phyloP scores from a whole-genome alignment of 192 early-diverging fungal genomes.

The Gonapodya prolifera region DNA sequence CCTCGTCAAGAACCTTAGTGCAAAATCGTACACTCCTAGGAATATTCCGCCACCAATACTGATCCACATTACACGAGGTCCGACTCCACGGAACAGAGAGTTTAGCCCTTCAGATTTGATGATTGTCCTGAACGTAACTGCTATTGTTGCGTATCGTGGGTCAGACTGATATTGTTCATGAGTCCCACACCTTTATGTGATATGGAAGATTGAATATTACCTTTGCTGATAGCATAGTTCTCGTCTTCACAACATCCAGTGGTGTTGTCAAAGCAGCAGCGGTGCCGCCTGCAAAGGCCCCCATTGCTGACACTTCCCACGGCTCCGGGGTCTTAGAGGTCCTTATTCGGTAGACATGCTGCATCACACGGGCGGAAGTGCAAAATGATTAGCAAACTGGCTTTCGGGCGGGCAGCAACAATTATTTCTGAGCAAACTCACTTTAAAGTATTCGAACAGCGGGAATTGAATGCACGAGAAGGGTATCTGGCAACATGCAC shows the following conservation, averaged over 20 bases:
- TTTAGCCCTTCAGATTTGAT: constrained; percentile 60
- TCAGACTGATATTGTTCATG: constrained; percentile 20
- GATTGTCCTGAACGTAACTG: constrained; percentile 59
- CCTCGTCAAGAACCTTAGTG: not conserved
- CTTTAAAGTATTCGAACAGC: constrained; percentile 81
- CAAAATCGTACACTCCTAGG: constrained; percentile 78
- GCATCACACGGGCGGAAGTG: constrained; percentile 10
- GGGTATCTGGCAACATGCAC: constrained; percentile 49
- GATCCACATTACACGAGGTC: constrained; percentile 90
- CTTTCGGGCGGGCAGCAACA: not conserved
- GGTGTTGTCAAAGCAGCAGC: constrained; percentile 89
- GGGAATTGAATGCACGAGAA: constrained; percentile 96
- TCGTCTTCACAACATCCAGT: constrained; percentile 90
- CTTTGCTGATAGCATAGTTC: constrained; percentile 84
- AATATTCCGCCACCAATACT: constrained; percentile 91
- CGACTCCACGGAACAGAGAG: constrained; percentile 76
- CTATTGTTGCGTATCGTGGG: constrained; percentile 54
- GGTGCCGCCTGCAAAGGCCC: constrained; percentile 74
- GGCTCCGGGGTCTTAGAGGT: constrained; percentile 23
- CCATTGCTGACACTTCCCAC: constrained; percentile 76
- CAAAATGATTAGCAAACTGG: constrained; percentile 21
- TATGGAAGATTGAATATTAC: constrained; percentile 15
- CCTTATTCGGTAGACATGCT: not conserved
- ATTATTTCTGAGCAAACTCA: constrained; percentile 7
- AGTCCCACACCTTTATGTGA: not conserved